Conservation (phyloP, 345 rosid genomes). For the Melastoma malabathricum region DNA sequence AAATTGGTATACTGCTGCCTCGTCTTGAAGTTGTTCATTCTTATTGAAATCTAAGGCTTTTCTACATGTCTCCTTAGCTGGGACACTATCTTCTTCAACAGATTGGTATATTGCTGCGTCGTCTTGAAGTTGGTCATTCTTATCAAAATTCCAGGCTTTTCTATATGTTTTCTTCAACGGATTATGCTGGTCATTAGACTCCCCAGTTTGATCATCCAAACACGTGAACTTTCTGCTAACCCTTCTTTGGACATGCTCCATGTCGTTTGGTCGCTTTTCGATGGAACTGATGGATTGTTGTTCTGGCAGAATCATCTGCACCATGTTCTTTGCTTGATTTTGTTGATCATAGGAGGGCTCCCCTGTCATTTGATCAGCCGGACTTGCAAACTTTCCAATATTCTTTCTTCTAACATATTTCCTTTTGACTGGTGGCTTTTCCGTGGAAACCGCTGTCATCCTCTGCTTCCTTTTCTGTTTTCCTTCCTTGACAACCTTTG, state of each 20-base stretch:
- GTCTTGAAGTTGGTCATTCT: too few species aligned
- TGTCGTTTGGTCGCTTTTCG: conserved; percentile 29
- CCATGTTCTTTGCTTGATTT: conserved; percentile 4
- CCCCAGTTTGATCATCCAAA: conserved; percentile 18
- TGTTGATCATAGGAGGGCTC: conserved; percentile 17
- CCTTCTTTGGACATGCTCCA: conserved; percentile 36
- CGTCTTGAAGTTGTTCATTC: conserved; percentile 12
- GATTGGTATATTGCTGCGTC: too few species aligned
- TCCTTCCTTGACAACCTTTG: conserved; percentile 55
- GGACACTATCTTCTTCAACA: too few species aligned
- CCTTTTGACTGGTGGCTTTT: conserved; percentile 34
- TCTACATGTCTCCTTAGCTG: too few species aligned
- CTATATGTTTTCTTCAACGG: conserved; percentile 27
- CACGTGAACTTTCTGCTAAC: conserved; percentile 13
- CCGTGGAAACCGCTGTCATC: conserved; percentile 22
- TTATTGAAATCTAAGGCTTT: conserved; percentile 38
- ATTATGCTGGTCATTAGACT: conserved; percentile 17
- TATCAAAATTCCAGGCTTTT: too few species aligned
- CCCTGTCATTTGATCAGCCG: conserved; percentile 18
- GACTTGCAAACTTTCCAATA: conserved; percentile 12
- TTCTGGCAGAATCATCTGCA: too few species aligned
- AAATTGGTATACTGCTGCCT: conserved; percentile 8
- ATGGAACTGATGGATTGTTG: conserved; percentile 5
- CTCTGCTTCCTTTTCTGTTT: conserved; percentile 31
- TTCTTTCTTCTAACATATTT: conserved; percentile 34